Evolutionary conservation across 352 stramenopile species (phyloP).

Genomic region (Phytophthora pluvialis): DNA sequence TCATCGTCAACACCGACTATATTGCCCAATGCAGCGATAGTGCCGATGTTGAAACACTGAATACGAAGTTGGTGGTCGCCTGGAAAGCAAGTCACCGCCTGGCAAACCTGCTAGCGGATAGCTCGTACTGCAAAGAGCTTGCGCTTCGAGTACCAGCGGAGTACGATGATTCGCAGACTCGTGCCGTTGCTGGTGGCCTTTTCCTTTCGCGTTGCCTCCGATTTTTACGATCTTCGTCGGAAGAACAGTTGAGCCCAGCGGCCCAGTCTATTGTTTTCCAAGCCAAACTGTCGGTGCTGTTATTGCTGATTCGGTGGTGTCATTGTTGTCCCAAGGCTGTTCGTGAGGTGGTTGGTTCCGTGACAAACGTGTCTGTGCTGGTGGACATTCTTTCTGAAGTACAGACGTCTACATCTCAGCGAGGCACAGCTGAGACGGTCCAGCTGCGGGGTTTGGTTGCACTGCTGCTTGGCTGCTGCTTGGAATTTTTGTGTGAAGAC

Average conservation of each 20-base stretch:
- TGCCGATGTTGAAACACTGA: conserved; percentile 26
- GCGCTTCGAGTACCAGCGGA: conserved; percentile 65
- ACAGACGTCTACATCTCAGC: conserved; percentile 8
- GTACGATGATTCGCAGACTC: conserved; percentile 51
- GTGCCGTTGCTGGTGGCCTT: conserved; percentile 58
- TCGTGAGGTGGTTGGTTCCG: conserved; percentile 58
- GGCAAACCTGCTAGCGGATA: conserved; percentile 49
- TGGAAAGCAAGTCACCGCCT: conserved; percentile 82
- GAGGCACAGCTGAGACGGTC: conserved; percentile 23
- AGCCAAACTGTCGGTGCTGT: conserved; percentile 53
- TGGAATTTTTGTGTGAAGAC: conserved; percentile 59
- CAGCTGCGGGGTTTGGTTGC: conserved; percentile 58
- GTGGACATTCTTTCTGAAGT: conserved; percentile 41
- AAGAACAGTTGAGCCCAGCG: conserved; percentile 15
- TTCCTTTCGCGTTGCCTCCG: conserved; percentile 71
- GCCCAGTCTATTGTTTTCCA: conserved; percentile 56
- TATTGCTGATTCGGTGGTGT: conserved; percentile 69
- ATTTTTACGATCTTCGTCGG: conserved; percentile 32
- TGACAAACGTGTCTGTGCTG: conserved; percentile 64
- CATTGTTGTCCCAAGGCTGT: conserved; percentile 64
- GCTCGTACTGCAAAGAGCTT: conserved; percentile 71
- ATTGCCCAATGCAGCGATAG: conserved; percentile 33
- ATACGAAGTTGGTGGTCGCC: conserved; percentile 35
- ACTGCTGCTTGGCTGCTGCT: conserved; percentile 60
- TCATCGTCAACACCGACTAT: conserved; percentile 55